Base-by-base conservation (phyloP, 2,329 filamentous ascomycete genomes). In the Pseudofabraea citricarpa region DNA sequence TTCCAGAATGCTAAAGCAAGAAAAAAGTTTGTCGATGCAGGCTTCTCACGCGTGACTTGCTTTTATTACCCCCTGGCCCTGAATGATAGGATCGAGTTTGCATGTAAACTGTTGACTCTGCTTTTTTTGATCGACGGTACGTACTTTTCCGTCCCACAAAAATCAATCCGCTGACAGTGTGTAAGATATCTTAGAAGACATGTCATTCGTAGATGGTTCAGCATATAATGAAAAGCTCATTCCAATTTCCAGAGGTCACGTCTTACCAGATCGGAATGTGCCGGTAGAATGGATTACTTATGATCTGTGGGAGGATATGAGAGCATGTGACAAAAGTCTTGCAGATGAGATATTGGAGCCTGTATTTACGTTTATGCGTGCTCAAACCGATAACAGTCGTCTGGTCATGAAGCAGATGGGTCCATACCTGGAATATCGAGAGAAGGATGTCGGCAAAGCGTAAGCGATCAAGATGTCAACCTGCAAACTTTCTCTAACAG, bases 61-160 rank as follows among this genome's bases (percentile, higher is more conserved):
- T 53, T 62, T 6, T 64, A 64, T 41, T 69, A 62, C 42, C 67
- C 66, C 0, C 45, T 51, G 21, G 62, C 67, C 1, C 21, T 53
- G 15, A 61, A 69, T 43, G 65, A 67, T 40, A 51, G 69, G 2
- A 68, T 71, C 18, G 36, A 52, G 8, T 65, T 60, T 38, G 66
- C 62, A 1, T 68, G 66, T 48, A 51, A 56, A 3, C 54, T 73
- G 0, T 44, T 70, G 5, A 67, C 67, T 1, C 21, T 70, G 1
- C 48, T 69, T 1, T 72, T 72, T 42, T 45, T 72, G 1, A 59
- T 71, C 21, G 68, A 72, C 49, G 69, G 67, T 68, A 54, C 42
- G 60, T 43, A 16, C 22, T 27, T 27, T 13, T 13, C 24, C 8
- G 24, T 27, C 24, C 24, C 13, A 33, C 36, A 16, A 33, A 21